Conservation (phyloP, 163 green algal species). For the Prototheca stagnorum region DNA sequence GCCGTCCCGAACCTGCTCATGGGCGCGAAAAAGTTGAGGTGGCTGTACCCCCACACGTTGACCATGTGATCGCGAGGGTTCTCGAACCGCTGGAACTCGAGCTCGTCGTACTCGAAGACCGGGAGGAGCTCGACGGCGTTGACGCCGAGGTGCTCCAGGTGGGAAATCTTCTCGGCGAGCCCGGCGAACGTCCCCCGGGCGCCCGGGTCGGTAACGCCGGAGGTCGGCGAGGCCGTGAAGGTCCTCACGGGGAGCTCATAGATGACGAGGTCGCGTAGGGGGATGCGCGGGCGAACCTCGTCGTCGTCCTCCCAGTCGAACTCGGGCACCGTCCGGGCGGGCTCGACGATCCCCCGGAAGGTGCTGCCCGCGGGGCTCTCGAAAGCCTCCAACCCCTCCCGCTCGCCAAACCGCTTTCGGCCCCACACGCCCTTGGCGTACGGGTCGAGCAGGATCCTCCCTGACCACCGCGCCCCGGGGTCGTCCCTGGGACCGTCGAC, state of each 20-base stretch:
- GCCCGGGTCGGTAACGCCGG: constrained; percentile 25
- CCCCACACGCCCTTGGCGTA: constrained; percentile 77
- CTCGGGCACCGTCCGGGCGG: constrained; percentile 37
- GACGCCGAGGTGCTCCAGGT: constrained; percentile 62
- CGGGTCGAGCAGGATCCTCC: constrained; percentile 87
- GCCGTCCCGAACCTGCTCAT: constrained; percentile 62
- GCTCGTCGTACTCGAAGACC: constrained; percentile 95
- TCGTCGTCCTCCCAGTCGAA: constrained; percentile 87
- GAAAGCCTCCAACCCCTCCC: constrained; percentile 61
- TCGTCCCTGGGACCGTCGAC: constrained; percentile 56
- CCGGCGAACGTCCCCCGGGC: constrained; percentile 61
- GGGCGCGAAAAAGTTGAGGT: constrained; percentile 86
- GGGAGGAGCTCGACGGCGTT: constrained; percentile 95
- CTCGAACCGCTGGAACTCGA: constrained; percentile 71
- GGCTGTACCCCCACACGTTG: constrained; percentile 97
- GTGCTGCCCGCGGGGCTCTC: constrained; percentile 46
- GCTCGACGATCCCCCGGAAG: constrained; percentile 80
- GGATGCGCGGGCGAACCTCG: constrained; percentile 34
- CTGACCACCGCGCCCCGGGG: too few species aligned
- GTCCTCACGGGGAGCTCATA: constrained; percentile 70
- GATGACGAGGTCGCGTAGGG: constrained; percentile 65
- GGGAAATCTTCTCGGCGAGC: constrained; percentile 50
- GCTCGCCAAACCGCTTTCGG: constrained; percentile 48
- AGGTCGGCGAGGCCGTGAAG: constrained; percentile 59
- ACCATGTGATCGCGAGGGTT: constrained; percentile 56